Percentiles rank a stretch among this genome's conserved stretches.
Evolutionary conservation across 768 basidiomycete species (phyloP).

Genomic region (Coprinopsis strossmayeri): DNA sequence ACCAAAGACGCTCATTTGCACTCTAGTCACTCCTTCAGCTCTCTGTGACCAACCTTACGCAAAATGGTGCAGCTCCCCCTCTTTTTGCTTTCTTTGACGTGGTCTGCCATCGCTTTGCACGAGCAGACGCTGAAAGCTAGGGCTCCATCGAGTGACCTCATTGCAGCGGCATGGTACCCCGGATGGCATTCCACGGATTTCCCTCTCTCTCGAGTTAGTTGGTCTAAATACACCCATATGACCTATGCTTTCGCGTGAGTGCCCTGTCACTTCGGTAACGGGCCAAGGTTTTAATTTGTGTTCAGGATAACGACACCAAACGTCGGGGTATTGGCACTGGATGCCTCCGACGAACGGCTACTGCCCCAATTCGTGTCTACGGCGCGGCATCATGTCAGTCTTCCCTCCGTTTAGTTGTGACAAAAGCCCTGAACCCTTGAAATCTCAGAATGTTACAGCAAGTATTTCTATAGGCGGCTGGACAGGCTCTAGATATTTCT

Average conservation of each 20-base stretch:
- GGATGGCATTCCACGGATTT: constrained; percentile 37
- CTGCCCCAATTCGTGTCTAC: constrained; percentile 50
- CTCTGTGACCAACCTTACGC: not conserved
- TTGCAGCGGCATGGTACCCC: constrained; percentile 42
- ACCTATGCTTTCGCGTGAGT: constrained; percentile 60
- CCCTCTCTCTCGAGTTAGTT: constrained; percentile 37
- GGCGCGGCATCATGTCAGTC: constrained; percentile 33
- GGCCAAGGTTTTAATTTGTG: constrained; percentile 4
- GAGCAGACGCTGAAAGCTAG: constrained; percentile 5
- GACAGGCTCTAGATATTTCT: constrained; percentile 60
- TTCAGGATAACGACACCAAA: constrained; percentile 34
- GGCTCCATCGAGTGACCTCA: constrained; percentile 15
- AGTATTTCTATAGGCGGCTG: constrained; percentile 62
- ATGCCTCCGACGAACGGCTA: constrained; percentile 36
- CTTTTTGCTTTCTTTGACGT: constrained; percentile 7
- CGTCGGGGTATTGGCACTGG: constrained; percentile 25
- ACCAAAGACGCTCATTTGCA: not conserved
- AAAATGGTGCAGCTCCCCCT: not conserved
- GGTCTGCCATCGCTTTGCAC: constrained; percentile 2
- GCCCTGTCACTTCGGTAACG: not conserved
- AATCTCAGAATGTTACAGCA: constrained; percentile 44
- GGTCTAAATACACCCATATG: constrained; percentile 47
- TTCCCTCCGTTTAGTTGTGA: constrained; percentile 1
- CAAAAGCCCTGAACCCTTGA: not conserved
- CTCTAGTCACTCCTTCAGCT: not conserved